Percentiles rank a stretch among this genome's conserved stretches.
These are phyloP conservation scores for Jatropha curcas DNA, from an alignment of 345 rosid genomes.

Conservation along the genomic window DNA sequence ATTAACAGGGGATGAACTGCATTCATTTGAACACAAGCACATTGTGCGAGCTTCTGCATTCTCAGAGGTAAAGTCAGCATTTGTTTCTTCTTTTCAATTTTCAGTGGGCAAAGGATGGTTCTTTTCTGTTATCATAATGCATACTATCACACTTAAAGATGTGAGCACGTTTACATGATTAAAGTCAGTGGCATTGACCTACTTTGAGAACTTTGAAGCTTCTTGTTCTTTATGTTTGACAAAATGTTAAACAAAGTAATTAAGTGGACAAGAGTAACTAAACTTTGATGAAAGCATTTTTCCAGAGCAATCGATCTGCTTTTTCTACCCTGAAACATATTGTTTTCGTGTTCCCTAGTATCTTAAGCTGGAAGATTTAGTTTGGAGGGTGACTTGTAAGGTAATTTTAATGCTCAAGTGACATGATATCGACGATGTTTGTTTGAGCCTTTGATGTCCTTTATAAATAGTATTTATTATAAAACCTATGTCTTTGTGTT, in stretches of 20 bases:
- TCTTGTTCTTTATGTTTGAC: not conserved
- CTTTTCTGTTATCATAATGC: not conserved
- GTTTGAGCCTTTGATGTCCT: not conserved
- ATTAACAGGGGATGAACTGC: conserved; percentile 78
- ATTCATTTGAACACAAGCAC: conserved; percentile 93
- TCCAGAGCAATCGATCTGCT: not conserved
- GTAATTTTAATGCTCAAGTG: not conserved
- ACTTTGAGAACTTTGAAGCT: not conserved
- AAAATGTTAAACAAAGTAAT: not conserved
- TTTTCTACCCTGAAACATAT: not conserved
- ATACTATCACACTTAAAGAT: not conserved
- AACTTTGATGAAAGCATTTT: not conserved
- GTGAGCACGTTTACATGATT: not conserved
- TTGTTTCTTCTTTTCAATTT: not conserved
- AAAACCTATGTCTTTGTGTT: not conserved
- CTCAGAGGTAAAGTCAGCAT: conserved; percentile 54
- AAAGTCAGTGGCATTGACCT: not conserved
- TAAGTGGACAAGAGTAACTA: not conserved
- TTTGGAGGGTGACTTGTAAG: too few relatives aligned
- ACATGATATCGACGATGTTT: not conserved
- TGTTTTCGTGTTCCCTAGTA: not conserved
- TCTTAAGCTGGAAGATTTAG: not conserved
- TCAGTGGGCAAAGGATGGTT: not conserved
- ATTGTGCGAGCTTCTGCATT: conserved; percentile 90
- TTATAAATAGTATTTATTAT: not conserved